Base-by-base conservation (phyloP, 73 alveolate genomes). In the Durusdinium trenchii region DNA sequence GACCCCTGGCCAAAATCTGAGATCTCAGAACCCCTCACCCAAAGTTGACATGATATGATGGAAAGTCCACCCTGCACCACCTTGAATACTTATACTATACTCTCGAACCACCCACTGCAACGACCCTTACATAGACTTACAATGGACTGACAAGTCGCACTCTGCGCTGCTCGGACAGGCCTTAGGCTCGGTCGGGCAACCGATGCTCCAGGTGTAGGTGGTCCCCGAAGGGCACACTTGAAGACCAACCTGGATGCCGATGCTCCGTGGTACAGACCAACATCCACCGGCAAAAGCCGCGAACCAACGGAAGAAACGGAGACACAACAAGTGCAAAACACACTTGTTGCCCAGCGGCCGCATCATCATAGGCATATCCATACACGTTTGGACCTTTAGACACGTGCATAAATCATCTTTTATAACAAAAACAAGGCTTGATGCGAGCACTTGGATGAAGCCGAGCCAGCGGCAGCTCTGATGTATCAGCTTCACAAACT, bases 281-380 rank as follows among this genome's bases (percentile, higher is more conserved):
- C n/a, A n/a, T n/a, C n/a, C n/a, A n/a, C n/a, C n/a, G n/a, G n/a
- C n/a, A n/a, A n/a, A n/a, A n/a, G n/a, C n/a, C n/a, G n/a, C n/a
- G n/a, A n/a, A n/a, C n/a, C n/a, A n/a, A n/a, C n/a, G n/a, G n/a
- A n/a, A n/a, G n/a, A n/a, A 54, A 54, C 9, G 20, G 64, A 9
- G 28, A 54, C 9, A 20, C 20, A 20, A 9, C 64, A 54, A 54
- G 64, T 54, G 64, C 64, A 9, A 54, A 42, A 38, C 20, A 45
- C n/a, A n/a, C n/a, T n/a, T n/a, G n/a, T n/a, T 16, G 95, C 95
- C 95, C 26, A 9, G 96, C 26, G n/a, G 81, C 96, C 2, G 98
- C 98, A 32, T 91, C 98, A 23, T 91, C 98, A 48, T 91, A 91
- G 42, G 98, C 98, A 23, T 91, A 91, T 51, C 98, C 98, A 91